Base-by-base conservation (phyloP, 148 eudicot genomes). In the Rhododendron ferrugineum region DNA sequence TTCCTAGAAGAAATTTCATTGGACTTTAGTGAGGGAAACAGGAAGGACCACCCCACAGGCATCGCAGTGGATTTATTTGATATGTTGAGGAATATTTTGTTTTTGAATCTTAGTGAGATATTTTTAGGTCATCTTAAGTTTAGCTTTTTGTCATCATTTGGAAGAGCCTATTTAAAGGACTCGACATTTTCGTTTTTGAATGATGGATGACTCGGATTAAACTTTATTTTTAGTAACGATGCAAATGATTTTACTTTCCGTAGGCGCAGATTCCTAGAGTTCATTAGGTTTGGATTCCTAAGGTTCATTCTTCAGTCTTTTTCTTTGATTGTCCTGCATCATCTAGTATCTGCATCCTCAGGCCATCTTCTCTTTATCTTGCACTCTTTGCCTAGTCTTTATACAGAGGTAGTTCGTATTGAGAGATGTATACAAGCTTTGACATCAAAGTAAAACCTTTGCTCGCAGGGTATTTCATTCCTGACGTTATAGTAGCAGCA, bases 401-500 rank as follows among this genome's bases (percentile, higher is more conserved):
- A 23, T 44, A 30, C 18, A 23, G 32, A 7, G n/a, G 28, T 77
- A 40, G 22, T 11, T 23, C 2, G 32, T 23, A 40, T 46, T 56
- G 16, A 56, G 49, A 77, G 14, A 20, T 44, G 18, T 60, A 44
- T 49, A 30, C 44, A 82, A 79, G 20, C 13, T 66, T 22, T 86
- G 82, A 83, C 64, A 64, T 82, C 80, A 60, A 23, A 32, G 37
- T 82, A 37, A 44, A 44, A 26, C 10, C 52, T 54, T 83, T 84
- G 49, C 44, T 90, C 89, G 88, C 95, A 97, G 99, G 98, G 36
- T 95, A 84, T 85, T 97, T 92, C 86, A 64, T 97, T 83, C 96
- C 95, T 74, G 99, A 97, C 86, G 86, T 91, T 62, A 68, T 93
- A 83, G 91, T 97, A 83, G 98, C 98, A 79, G 98, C 93, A 80